Evolutionary conservation across 2,329 filamentous ascomycete genomes (phyloP), one percentile per base, ranked within the genome.

Genomic region (Neofusicoccum sp.): DNA sequence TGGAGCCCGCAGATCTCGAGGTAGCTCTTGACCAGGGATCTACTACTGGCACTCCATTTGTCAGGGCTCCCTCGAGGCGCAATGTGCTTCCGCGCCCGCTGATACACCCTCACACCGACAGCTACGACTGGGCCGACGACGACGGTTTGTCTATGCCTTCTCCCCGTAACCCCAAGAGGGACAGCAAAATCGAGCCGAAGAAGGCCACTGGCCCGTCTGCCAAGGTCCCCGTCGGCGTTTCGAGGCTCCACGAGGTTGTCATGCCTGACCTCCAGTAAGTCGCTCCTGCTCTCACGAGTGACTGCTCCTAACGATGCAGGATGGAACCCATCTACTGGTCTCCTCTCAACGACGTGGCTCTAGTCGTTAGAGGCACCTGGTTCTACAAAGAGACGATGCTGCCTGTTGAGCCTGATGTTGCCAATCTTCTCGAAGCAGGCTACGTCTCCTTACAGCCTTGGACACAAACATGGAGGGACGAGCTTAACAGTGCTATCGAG

Each of bases 351-450:
- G 95, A 98, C 69, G 84, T 96, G 33, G 89, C 91, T 6, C 81
- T 87, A 36, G 92, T 98, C 1, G 82, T 89, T 61, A 84, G 95
- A 65, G 92, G 90, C 0, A 98, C 93, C 0, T 99, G 95, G 95
- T 99, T 99, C 73, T 98, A 98, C 75, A 89, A 89, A 77, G 93
- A 97, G 70, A 93, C 89, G 1, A 96, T 98, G 92, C 80, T 90
- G 62, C 95, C 95, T 0, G 85, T 99, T 5, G 91, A 96, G 64
- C 85, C 91, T 0, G 79, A 86, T 14, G 88, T 97, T 34, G 92
- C 95, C 7, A 99, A 98, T 68, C 91, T 93, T 73, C 82, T 99
- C 1, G 95, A 99, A 73, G 84, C 87, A n/a, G 93, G 93, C 5
- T 99, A 96, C 71, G 80, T 89, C 60, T 91, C 96, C 69, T 79